A percentile compares a stretch with the other conserved stretches of the same genome.
Evolutionary conservation across 768 basidiomycete genomes (phyloP).

Genomic region (Kwoniella heveanensis): DNA sequence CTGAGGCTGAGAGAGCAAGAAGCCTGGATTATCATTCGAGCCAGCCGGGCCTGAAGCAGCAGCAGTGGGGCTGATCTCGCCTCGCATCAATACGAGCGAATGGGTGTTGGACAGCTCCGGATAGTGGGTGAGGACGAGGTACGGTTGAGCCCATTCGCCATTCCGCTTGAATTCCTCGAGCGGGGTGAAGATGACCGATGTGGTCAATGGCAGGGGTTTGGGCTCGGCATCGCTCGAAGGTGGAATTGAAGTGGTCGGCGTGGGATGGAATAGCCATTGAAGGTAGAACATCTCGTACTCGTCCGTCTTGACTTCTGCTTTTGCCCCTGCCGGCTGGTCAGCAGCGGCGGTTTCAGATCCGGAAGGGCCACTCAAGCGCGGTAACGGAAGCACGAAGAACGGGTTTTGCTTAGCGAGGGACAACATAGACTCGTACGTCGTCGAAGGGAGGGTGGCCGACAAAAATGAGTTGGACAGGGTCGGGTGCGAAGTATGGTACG

Average conservation of each 20-base stretch:
- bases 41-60: slow-evolving; percentile 36
- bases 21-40: slow-evolving; percentile 34
- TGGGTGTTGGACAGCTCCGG: slow-evolving; percentile 82
- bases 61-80: slow-evolving; percentile 75
- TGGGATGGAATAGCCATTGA: slow-evolving; percentile 84
- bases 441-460: slow-evolving; percentile 76
- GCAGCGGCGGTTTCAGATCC: slow-evolving; percentile 39
- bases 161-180: slow-evolving; percentile 89
- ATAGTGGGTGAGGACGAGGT: slow-evolving; percentile 86
- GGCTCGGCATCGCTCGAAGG: slow-evolving; percentile 47
- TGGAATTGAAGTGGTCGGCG: slow-evolving; percentile 64
- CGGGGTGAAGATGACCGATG: slow-evolving; percentile 88
- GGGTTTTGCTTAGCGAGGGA: slow-evolving; percentile 68
- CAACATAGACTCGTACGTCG: slow-evolving; percentile 73
- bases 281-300: slow-evolving; percentile 66
- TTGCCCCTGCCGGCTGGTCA: slow-evolving; percentile 49
- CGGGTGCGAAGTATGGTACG: slow-evolving; percentile 81
- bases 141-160: slow-evolving; percentile 82
- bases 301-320: slow-evolving; percentile 61
- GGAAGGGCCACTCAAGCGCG: slow-evolving; percentile 58
- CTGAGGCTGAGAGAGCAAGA: slow-evolving; percentile 70
- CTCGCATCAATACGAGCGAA: slow-evolving; percentile 79
- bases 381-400: slow-evolving; percentile 78
- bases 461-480: slow-evolving; percentile 78
- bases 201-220: slow-evolving; percentile 60